Percentiles rank a stretch among this genome's conserved stretches.
These are phyloP conservation scores for Coniella lustricola DNA, from an alignment of 2,329 filamentous ascomycete species.

Conservation along the genomic window DNA sequence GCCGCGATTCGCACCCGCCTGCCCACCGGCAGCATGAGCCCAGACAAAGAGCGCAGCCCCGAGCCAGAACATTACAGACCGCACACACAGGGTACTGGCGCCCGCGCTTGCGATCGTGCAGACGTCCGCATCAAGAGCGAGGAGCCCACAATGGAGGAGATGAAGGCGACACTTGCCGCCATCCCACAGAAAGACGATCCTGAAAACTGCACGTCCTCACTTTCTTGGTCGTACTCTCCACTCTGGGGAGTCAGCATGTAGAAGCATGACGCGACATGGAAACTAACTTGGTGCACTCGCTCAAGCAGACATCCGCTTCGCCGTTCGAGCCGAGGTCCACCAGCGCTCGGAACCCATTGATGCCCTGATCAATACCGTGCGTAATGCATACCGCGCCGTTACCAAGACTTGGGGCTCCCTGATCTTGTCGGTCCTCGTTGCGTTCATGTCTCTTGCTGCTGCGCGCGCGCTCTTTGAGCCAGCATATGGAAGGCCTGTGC, in stretches of 20 bases:
- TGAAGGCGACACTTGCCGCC: conserved; percentile 24
- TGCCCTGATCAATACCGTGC: conserved; percentile 57
- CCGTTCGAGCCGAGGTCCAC: conserved; percentile 78
- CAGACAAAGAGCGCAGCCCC: conserved; percentile 46
- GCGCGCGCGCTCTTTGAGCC: conserved; percentile 64
- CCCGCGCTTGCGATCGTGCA: conserved; percentile 2
- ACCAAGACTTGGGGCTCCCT: conserved; percentile 66
- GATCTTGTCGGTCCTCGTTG: conserved; percentile 52
- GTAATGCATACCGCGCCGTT: conserved; percentile 49
- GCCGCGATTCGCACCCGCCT: conserved; percentile 48
- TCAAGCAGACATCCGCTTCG: conserved; percentile 72
- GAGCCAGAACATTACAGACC: conserved; percentile 28
- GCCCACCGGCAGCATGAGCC: conserved; percentile 49
- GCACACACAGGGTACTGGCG: neutral
- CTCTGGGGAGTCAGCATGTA: conserved; percentile 8
- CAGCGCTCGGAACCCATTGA: conserved; percentile 82
- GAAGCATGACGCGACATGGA: neutral
- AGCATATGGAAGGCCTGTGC: conserved; percentile 58
- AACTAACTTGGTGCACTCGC: conserved; percentile 18
- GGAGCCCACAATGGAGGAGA: conserved; percentile 17
- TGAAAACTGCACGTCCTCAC: conserved; percentile 44
- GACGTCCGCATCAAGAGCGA: conserved; percentile 14
- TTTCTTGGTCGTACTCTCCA: conserved; percentile 9
- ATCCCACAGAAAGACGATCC: conserved; percentile 25
- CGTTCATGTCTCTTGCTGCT: conserved; percentile 57